A percentile compares a stretch with the other conserved stretches of the same genome.
phyloP scores from a whole-genome alignment of 2,329 filamentous ascomycete species.

The Hymenoscyphus fructigenus region DNA sequence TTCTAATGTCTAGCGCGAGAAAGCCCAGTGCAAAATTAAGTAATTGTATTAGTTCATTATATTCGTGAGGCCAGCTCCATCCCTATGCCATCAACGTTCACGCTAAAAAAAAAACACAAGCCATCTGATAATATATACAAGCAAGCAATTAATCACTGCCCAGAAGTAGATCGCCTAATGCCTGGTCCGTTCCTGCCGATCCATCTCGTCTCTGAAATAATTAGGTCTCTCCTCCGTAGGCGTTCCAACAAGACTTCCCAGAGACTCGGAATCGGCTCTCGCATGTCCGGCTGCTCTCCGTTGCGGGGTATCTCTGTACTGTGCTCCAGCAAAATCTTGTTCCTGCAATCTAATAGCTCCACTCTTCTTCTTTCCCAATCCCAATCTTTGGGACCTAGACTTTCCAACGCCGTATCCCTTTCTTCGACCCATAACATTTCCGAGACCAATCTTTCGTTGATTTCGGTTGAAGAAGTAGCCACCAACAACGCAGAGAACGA shows the following conservation, averaged over 20 bases:
- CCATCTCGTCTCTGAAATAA: slow-evolving; percentile 25
- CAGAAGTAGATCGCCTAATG: background rate
- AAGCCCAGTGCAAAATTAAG: background rate
- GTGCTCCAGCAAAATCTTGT: slow-evolving; percentile 25
- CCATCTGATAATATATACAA: slow-evolving; percentile 1
- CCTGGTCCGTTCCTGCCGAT: slow-evolving; percentile 2
- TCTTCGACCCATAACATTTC: slow-evolving; percentile 34
- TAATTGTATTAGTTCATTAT: background rate
- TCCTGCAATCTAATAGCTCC: slow-evolving; percentile 28
- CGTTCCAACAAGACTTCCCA: slow-evolving; percentile 30
- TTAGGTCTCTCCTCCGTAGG: slow-evolving; percentile 24
- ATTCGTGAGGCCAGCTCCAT: background rate
- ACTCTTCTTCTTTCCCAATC: slow-evolving; percentile 25
- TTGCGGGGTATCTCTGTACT: slow-evolving; percentile 27
- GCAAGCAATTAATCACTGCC: background rate
- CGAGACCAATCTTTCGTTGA: slow-evolving; percentile 31
- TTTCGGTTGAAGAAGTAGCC: slow-evolving; percentile 31
- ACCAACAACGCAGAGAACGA: slow-evolving; percentile 28
- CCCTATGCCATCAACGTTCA: background rate
- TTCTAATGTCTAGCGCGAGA: background rate
- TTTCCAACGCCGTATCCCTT: slow-evolving; percentile 33
- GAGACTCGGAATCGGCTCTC: slow-evolving; percentile 23
- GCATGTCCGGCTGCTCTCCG: slow-evolving; percentile 14
- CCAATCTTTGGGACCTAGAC: slow-evolving; percentile 32
- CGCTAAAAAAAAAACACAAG: slow-evolving; percentile 2